phyloP scores from a whole-genome alignment of 148 eudicot genomes.

The Silene latifolia region DNA sequence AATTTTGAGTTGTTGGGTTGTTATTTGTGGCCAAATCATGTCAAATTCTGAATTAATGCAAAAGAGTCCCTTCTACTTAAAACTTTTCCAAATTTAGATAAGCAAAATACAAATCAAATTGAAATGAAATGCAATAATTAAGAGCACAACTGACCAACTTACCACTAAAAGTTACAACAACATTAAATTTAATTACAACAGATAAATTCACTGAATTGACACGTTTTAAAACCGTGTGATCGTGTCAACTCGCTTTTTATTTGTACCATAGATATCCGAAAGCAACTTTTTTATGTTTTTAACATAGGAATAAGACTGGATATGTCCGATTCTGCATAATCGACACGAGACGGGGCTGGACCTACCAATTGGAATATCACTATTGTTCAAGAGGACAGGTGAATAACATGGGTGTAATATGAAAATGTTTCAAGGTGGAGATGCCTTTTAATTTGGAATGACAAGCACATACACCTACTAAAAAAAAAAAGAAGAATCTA shows the following conservation, averaged over 20 bases:
- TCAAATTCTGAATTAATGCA: background rate
- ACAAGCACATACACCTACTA: slow-evolving; percentile 13
- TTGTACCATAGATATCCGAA: too few relatives aligned
- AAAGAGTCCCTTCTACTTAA: background rate
- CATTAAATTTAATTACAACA: background rate
- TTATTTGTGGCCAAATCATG: background rate
- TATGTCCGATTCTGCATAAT: background rate
- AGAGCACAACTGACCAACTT: slow-evolving; percentile 7
- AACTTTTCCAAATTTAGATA: background rate
- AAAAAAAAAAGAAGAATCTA: slow-evolving; percentile 20
- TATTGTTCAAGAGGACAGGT: too few relatives aligned
- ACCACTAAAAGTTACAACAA: slow-evolving; percentile 9
- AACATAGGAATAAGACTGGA: background rate
- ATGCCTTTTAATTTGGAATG: slow-evolving; percentile 2
- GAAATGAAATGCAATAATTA: background rate
- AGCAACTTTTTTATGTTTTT: too few relatives aligned
- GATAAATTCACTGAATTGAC: too few relatives aligned
- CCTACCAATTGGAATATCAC: too few relatives aligned
- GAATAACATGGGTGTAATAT: background rate
- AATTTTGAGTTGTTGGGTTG: background rate
- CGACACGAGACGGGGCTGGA: background rate
- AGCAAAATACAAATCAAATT: slow-evolving; percentile 13
- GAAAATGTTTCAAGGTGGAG: slow-evolving; percentile 16
- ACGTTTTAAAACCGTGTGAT: too few relatives aligned
- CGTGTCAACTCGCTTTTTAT: too few relatives aligned